Percentiles rank a stretch among this genome's conserved stretches.
phyloP scores from a whole-genome alignment of 2,329 filamentous ascomycete genomes.

The Trichoderma sp. region DNA sequence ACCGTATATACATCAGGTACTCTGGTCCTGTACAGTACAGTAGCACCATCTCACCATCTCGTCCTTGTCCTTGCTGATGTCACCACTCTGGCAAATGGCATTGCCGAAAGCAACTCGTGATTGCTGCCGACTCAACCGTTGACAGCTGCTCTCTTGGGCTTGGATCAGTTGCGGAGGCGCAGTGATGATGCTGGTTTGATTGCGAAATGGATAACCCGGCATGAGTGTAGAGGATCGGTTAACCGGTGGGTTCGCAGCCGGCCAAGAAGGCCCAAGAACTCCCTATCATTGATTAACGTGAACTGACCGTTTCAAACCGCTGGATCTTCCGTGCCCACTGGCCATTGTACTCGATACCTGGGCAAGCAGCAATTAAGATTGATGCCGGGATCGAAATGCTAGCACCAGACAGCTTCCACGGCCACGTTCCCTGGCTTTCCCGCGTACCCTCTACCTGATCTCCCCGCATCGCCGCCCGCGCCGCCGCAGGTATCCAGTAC shows the following conservation, averaged over 20 bases:
- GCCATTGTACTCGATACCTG: background rate
- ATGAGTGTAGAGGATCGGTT: background rate
- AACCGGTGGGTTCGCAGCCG: background rate
- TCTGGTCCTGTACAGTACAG: no score
- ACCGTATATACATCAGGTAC: no score
- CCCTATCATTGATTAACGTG: background rate
- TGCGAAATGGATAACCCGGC: constrained; percentile 13
- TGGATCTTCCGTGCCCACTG: background rate
- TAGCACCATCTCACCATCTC: no score
- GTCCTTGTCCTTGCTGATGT: no score
- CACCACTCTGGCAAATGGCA: background rate
- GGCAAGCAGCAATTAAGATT: background rate
- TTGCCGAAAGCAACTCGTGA: background rate
- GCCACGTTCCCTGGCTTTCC: background rate
- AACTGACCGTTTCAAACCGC: background rate
- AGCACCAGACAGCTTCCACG: background rate
- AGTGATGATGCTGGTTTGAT: constrained; percentile 12
- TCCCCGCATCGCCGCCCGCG: background rate
- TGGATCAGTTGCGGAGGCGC: constrained; percentile 9
- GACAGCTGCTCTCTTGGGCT: constrained; percentile 3
- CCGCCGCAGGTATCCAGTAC: background rate
- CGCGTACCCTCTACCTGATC: background rate
- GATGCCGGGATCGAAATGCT: background rate
- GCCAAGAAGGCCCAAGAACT: background rate
- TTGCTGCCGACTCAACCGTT: constrained; percentile 3